These are phyloP conservation scores for Hordeum pubiflorum DNA, from an alignment of 202 grass and related monocot genomes.

Conservation along the genomic window DNA sequence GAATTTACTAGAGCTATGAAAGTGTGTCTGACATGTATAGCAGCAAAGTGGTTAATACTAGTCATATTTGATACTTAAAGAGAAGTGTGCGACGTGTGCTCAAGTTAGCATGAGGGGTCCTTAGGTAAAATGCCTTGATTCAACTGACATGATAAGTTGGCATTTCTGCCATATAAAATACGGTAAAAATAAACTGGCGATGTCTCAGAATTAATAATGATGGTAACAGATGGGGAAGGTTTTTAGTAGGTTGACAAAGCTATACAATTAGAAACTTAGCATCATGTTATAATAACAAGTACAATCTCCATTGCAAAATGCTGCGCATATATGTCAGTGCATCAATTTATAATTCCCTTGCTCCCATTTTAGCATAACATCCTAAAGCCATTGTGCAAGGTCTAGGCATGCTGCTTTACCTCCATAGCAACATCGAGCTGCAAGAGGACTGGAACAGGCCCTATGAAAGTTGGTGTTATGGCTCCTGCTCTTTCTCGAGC, in stretches of 20 bases:
- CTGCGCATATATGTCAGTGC: not conserved
- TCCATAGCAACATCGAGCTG: constrained; percentile 80
- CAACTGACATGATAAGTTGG: not conserved
- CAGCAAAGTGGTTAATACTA: not conserved
- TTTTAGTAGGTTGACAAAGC: not conserved
- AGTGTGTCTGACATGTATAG: not conserved
- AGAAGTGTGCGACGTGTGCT: not conserved
- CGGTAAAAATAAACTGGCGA: not conserved
- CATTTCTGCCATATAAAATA: not conserved
- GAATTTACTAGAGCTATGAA: not conserved
- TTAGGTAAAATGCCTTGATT: constrained; percentile 1
- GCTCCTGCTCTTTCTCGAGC: constrained; percentile 89
- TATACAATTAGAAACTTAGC: not conserved
- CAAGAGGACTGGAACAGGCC: constrained; percentile 83
- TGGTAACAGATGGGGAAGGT: not conserved
- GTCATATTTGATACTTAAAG: not conserved
- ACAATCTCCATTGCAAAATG: not conserved
- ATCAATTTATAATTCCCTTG: not conserved
- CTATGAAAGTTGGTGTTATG: constrained; percentile 71
- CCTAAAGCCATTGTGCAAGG: not conserved
- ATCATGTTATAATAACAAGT: not conserved
- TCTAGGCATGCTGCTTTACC: constrained; percentile 42
- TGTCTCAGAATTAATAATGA: not conserved
- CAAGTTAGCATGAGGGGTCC: not conserved
- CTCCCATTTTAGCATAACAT: not conserved